phyloP scores from a whole-genome alignment of 306 rosid species.

The Geum urbanum region DNA sequence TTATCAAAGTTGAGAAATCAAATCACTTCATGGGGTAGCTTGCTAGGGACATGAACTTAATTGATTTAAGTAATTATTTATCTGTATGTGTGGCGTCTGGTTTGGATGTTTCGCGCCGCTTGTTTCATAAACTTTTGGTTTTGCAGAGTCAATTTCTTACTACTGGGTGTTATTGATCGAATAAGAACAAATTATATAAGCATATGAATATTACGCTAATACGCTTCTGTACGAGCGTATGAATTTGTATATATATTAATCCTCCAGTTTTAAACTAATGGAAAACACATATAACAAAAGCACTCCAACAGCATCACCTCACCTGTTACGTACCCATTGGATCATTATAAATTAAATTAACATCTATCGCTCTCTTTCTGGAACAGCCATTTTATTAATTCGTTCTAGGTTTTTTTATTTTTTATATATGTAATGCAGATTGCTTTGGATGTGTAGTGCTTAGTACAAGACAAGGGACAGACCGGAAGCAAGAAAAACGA shows the following conservation, averaged over 20 bases:
- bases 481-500: conserved; percentile 9
- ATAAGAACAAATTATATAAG: too few relatives aligned
- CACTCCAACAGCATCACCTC: not conserved
- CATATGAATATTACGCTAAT: too few relatives aligned
- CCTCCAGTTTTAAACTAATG: not conserved
- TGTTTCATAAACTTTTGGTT: too few relatives aligned
- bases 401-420: not conserved
- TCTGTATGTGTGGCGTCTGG: too few relatives aligned
- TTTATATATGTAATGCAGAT: not conserved
- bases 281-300: not conserved
- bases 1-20: too few relatives aligned
- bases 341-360: not conserved
- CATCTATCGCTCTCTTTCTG: not conserved
- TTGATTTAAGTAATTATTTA: too few relatives aligned
- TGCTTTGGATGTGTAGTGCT: conserved; percentile 7
- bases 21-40: too few relatives aligned
- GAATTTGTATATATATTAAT: not conserved
- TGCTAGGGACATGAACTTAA: too few relatives aligned
- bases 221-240: not conserved
- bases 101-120: too few relatives aligned
- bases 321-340: conserved; percentile 4
- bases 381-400: not conserved
- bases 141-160: too few relatives aligned
- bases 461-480: conserved; percentile 22
- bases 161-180: too few relatives aligned